phyloP scores from a whole-genome alignment of 257 asterid species.

The Cordia subcordata region DNA sequence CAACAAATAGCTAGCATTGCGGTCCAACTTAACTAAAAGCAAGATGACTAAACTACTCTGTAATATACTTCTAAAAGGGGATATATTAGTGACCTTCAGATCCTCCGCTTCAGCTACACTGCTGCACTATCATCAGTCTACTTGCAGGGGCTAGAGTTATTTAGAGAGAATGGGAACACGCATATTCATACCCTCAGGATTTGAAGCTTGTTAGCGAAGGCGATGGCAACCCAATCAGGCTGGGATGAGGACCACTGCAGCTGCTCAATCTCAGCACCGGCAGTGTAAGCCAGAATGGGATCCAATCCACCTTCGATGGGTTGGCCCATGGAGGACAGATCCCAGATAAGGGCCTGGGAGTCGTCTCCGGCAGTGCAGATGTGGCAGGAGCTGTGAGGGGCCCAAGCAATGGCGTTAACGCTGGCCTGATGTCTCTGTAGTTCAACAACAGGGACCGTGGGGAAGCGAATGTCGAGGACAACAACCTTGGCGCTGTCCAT shows the following conservation, averaged over 20 bases:
- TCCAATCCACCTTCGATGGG: constrained; percentile 94
- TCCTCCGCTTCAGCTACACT: too few relatives aligned
- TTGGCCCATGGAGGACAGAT: constrained; percentile 87
- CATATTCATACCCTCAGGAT: constrained; percentile 80
- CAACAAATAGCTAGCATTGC: too few relatives aligned
- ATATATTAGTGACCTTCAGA: too few relatives aligned
- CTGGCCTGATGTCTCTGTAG: constrained; percentile 94
- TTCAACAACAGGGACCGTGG: constrained; percentile 90
- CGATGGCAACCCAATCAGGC: constrained; percentile 98
- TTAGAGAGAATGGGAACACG: too few relatives aligned
- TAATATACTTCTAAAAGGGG: too few relatives aligned
- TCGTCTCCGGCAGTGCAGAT: constrained; percentile 98
- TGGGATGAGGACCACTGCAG: constrained; percentile 96
- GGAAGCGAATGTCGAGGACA: constrained; percentile 85
- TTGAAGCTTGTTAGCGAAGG: constrained; percentile 93
- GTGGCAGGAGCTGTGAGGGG: constrained; percentile 97
- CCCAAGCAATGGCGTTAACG: constrained; percentile 98
- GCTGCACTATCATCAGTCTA: too few relatives aligned
- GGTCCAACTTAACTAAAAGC: too few relatives aligned
- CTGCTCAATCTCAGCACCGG: constrained; percentile 96
- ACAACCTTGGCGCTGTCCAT: constrained; percentile 94
- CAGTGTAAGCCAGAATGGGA: constrained; percentile 92
- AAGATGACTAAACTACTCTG: too few relatives aligned
- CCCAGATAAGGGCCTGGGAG: constrained; percentile 98
- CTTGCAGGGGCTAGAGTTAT: too few relatives aligned